Evolutionary conservation across 352 stramenopile species (phyloP).

Genomic region (Phytophthora litchii): DNA sequence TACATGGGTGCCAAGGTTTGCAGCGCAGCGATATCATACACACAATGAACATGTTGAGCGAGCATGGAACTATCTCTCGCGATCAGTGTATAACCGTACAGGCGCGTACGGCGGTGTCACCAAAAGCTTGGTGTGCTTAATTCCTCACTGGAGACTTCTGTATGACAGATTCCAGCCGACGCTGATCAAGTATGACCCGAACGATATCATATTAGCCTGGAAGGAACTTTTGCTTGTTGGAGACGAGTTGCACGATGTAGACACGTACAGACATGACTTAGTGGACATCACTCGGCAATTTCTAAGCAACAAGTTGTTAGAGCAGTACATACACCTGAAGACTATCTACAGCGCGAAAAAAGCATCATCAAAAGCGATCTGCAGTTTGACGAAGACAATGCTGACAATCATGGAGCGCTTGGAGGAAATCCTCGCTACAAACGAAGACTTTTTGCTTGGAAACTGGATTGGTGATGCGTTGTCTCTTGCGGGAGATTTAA

Average conservation of each 20-base stretch:
- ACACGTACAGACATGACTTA: slow-evolving; percentile 72
- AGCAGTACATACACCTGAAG: slow-evolving; percentile 60
- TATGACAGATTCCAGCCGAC: slow-evolving; percentile 72
- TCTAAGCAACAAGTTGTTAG: slow-evolving; percentile 64
- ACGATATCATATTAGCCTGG: slow-evolving; percentile 59
- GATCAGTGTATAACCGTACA: slow-evolving; percentile 79
- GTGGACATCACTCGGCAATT: slow-evolving; percentile 77
- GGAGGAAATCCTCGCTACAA: slow-evolving; percentile 68
- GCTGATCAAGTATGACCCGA: slow-evolving; percentile 68
- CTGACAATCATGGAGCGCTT: slow-evolving; percentile 51
- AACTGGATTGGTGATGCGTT: slow-evolving; percentile 71
- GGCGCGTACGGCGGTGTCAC: slow-evolving; percentile 68
- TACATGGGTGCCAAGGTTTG: slow-evolving; percentile 54
- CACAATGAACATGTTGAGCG: slow-evolving; percentile 48
- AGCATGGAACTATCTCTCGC: slow-evolving; percentile 56
- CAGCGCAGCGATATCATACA: slow-evolving; percentile 58
- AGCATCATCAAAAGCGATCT: slow-evolving; percentile 33
- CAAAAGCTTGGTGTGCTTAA: slow-evolving; percentile 69
- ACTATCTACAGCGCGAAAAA: slow-evolving; percentile 43
- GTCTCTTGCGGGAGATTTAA: slow-evolving; percentile 41
- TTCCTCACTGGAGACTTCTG: slow-evolving; percentile 66
- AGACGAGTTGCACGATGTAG: slow-evolving; percentile 40
- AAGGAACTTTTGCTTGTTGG: slow-evolving; percentile 54
- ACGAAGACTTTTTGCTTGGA: slow-evolving; percentile 73
- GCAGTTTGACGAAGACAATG: slow-evolving; percentile 45